These are phyloP conservation scores for Penicillium pancosmium DNA, from an alignment of 495 filamentous ascomycete genomes.

Conservation along the genomic window DNA sequence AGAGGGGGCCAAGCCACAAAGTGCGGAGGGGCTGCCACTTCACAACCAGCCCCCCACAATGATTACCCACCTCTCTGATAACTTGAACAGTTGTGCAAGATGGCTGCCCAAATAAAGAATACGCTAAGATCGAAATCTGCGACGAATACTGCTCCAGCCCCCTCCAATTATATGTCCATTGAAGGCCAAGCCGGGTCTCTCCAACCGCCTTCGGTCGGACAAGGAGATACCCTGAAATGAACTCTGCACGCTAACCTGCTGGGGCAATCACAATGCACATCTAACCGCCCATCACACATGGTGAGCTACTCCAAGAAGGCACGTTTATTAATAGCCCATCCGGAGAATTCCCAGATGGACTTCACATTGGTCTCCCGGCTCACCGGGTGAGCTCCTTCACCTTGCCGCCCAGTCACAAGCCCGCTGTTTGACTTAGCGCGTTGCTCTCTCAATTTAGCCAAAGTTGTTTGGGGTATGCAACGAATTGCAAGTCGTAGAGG, in stretches of 20 bases:
- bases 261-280: constrained; percentile 28
- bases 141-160: constrained; percentile 7
- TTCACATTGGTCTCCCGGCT: constrained; percentile 8
- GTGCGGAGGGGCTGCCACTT: constrained; percentile 2
- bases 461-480: constrained; percentile 18
- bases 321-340: constrained; percentile 29
- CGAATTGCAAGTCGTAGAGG: constrained; percentile 24
- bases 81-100: not conserved
- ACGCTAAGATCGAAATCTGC: not conserved
- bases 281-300: constrained; percentile 26
- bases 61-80: not conserved
- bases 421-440: constrained; percentile 36
- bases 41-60: constrained; percentile 9
- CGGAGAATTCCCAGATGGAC: constrained; percentile 19
- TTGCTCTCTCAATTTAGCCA: constrained; percentile 23
- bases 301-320: constrained; percentile 4
- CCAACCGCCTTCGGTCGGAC: constrained; percentile 9
- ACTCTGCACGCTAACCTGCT: constrained; percentile 36
- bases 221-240: constrained; percentile 7
- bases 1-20: constrained; percentile 10
- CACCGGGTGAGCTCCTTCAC: constrained; percentile 9
- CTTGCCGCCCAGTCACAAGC: constrained; percentile 19
- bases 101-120: constrained; percentile 2
- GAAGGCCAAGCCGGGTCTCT: constrained; percentile 2
- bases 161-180: constrained; percentile 19